Base-by-base conservation (phyloP, 345 rosid genomes). In the Mallotus nudiflorus region DNA sequence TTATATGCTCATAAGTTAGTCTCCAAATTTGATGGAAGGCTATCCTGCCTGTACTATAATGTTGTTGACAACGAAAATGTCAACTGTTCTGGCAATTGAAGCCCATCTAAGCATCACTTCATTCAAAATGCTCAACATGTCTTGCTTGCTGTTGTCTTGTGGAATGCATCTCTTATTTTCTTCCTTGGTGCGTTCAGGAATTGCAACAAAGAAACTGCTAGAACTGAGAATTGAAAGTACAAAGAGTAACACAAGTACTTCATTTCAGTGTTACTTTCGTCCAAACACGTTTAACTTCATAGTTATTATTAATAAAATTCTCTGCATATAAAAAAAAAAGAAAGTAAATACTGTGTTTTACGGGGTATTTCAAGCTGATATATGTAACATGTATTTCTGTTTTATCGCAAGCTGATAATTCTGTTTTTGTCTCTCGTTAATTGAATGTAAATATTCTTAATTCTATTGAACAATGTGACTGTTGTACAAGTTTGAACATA, bases 1-100 rank as follows among this genome's bases (percentile, higher is more conserved):
- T 81, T 92, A 62, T 74, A 82, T 74, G 84, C 88, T 29, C 96
- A 88, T 75, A 81, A 85, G 59, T 67, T 92, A 25, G 86, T 88
- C 65, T 95, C 99, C 39, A 77, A 78, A 72, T 95, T 95, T 62
- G 97, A 95, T 62, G 93, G 93, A 45, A 85, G 75, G 62, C 80
- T 69, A 62, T 90, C 97, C 8, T 87, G 90, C 42, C 82, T 95
- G 15, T 95, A 95, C 72, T 92, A 88, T 73, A 89, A 92, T 29
- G 90, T 90, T 48, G 73, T 88, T 29, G 86, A 84, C 49, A 16
- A 75, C 18, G 62, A 65, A 75, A 77, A 84, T 48, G 25, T 25
- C 42, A 78, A 59, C 71, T 85, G 86, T 69, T n/a, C 46, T 49
- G 84, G 81, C 62, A 69, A 62, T 59, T 85, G 78, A 76, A 28